These are phyloP conservation scores for Crassisporium funariophilum DNA, from an alignment of 768 basidiomycete genomes.

Conservation along the genomic window DNA sequence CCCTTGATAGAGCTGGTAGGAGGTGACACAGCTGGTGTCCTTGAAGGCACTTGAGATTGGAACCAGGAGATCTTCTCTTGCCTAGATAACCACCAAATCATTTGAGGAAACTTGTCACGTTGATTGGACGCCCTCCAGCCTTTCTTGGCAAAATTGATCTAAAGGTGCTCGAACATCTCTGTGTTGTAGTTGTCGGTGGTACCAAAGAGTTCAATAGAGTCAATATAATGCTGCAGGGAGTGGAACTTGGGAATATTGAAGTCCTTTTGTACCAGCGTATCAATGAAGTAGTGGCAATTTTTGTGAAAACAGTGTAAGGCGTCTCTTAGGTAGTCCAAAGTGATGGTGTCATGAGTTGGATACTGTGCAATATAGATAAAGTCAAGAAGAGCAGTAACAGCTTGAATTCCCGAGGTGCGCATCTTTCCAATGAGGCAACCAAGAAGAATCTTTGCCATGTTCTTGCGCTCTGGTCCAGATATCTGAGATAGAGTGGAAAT, in stretches of 20 bases:
- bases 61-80: conserved; percentile 27
- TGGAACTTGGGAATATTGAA: conserved; percentile 35
- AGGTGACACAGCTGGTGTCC: background rate
- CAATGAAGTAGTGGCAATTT: too few species aligned
- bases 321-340: too few species aligned
- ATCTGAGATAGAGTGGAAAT: too few species aligned
- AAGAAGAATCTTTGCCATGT: too few species aligned
- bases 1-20: background rate
- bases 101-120: conserved; percentile 33
- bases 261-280: too few species aligned
- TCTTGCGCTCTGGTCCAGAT: too few species aligned
- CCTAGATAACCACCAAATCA: conserved; percentile 36
- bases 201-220: conserved; percentile 28
- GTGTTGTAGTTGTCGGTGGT: conserved; percentile 33
- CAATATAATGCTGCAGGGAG: conserved; percentile 20
- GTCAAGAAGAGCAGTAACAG: background rate
- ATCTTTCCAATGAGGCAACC: background rate
- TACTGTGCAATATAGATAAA: background rate
- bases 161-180: conserved; percentile 33
- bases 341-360: background rate
- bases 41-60: background rate
- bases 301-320: too few species aligned
- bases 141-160: conserved; percentile 42
- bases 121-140: conserved; percentile 28
- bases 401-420: background rate